Evolutionary conservation across 345 rosid species (phyloP), one percentile per base, ranked within the genome.

Genomic region (Pseudoturritis turrita): DNA sequence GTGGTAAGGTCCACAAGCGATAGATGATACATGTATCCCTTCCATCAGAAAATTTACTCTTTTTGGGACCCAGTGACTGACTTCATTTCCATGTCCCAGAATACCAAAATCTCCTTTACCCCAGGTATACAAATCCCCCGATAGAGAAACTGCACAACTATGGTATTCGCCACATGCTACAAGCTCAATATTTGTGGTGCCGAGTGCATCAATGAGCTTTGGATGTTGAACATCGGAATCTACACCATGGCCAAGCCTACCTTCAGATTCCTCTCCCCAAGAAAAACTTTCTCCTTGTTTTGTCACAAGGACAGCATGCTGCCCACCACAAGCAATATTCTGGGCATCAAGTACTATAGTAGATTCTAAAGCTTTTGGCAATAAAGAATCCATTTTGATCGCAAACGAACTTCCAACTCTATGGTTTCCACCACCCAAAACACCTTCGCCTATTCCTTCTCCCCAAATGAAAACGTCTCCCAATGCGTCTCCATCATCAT

Each of bases 1-100:
- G 63, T 89, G 90, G 86, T 89, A 89, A 67, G 92, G 85, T 70
- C 96, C 96, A 73, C 96, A 89, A 23, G 90, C 84, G 58, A 89
- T 65, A 15, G 78, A 84, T 73, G 92, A 82, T 36, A 87, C 92
- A 40, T 79, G 90, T 64, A 85, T 29, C 44, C 96, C 92, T 68
- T 84, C 88, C 62, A 87, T 67, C 28, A 73, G 82, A 18, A 90
- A 86, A 61, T 77, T 74, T 35, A 89, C 78, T 73, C 78, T 84
- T 78, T 74, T 83, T 4, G 90, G 90, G 58, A 73, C 75, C 92
- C 87, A 89, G 37, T 83, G 83, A 74, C 86, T 78, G 29, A 86
- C 83, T 78, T 85, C 84, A 73, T 61, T 76, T 47, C 82, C 86
- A 57, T 80, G 85, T 53, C 89, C 88, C 63, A 89, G 79, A 68